phyloP scores from a whole-genome alignment of 2,329 filamentous ascomycete genomes.

The Penicillium concentricum region DNA sequence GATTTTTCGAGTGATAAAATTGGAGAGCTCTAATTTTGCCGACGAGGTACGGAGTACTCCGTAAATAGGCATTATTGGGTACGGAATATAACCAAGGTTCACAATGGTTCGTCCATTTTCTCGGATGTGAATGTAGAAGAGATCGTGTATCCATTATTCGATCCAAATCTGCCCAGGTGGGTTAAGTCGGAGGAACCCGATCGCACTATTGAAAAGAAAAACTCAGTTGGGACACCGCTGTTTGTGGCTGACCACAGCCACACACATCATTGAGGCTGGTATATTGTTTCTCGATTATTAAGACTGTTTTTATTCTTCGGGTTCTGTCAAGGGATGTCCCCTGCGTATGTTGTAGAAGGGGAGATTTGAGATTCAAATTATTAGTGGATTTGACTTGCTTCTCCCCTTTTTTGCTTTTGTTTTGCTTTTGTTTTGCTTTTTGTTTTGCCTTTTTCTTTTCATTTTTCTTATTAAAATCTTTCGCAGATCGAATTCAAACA shows the following conservation, averaged over 20 bases:
- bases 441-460: neutral
- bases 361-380: neutral
- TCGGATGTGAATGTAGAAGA: neutral
- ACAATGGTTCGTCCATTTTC: no score
- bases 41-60: neutral
- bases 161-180: neutral
- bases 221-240: neutral
- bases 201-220: constrained; percentile 17
- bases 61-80: no score
- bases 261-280: neutral
- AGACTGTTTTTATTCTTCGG: no score
- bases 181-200: constrained; percentile 4
- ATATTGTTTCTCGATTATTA: no score
- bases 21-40: neutral
- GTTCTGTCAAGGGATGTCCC: neutral
- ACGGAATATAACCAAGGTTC: no score
- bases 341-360: neutral
- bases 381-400: neutral
- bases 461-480: neutral
- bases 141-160: neutral
- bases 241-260: neutral
- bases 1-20: neutral
- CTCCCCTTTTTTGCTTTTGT: neutral
- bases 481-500: neutral
- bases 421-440: neutral